Evolutionary conservation across 345 rosid genomes (phyloP), one percentile per base, ranked within the genome.

Genomic region (Crucihimalaya himalaica): DNA sequence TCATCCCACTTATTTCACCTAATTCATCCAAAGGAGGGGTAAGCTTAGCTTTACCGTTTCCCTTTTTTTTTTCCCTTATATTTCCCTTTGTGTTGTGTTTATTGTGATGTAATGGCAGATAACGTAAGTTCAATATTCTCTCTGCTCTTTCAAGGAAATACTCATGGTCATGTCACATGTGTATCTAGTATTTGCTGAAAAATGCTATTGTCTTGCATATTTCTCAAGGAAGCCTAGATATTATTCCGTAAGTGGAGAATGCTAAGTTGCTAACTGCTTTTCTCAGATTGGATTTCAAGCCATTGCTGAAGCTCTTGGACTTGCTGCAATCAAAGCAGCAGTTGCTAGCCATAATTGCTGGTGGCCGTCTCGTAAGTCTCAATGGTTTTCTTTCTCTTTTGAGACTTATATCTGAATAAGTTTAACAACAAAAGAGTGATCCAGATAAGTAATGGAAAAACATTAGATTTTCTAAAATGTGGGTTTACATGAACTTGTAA

Each of bases 21-120:
- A 95, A 86, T 84, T 95, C 99, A 73, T 90, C 97, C 40, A 95
- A 90, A 85, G 99, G 99, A 88, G 99, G 99, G 97, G 97, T 95
- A 92, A 87, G 60, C 47, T 63, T 61, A 71, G 67, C 63, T 55
- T 27, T 56, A 53, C 34, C 27, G 16, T 57, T 65, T 60, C 48
- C 52, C 42, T 8, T 34, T 23, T 8, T 34, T 23, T 21, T 48
- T 59, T 29, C 66, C 32, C 62, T 51, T 25, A 20, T 20, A 20
- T 35, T 21, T 60, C 48, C 32, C 20, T 40, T 40, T 40, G 12
- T 15, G 66, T 66, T 21, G 51, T 27, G 68, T 28, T 45, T 15
- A 0, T 39, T 19, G 27, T 20, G 18, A 71, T 52, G 25, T 53
- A 50, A 29, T 54, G 35, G 34, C 14, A 73, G n/a, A 31, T 42